Percentiles rank a stretch among this genome's conserved stretches.
These are phyloP conservation scores for Karstenula rhodostoma DNA, from an alignment of 2,329 filamentous ascomycete species.

Conservation along the genomic window DNA sequence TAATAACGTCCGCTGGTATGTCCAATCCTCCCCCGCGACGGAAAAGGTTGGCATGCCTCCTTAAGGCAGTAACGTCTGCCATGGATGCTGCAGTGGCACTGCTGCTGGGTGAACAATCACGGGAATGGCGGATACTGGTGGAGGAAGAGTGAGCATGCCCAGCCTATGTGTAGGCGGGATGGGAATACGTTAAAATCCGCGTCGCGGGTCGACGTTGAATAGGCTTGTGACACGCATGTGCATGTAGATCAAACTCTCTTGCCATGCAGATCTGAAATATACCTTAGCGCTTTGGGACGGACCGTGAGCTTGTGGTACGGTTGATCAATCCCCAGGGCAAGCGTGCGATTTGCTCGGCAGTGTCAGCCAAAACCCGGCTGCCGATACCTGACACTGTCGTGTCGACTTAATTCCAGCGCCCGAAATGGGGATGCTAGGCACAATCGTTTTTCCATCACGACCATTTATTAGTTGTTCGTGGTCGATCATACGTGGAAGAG, in stretches of 20 bases:
- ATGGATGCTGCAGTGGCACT: constrained; percentile 10
- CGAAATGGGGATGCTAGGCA: background rate
- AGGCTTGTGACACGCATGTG: background rate
- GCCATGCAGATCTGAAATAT: background rate
- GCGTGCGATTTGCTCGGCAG: background rate
- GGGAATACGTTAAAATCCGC: background rate
- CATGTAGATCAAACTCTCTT: constrained; percentile 4
- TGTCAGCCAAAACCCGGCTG: background rate
- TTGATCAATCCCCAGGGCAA: background rate
- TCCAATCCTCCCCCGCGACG: constrained; percentile 39
- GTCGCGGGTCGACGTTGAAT: background rate
- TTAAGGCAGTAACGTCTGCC: constrained; percentile 15
- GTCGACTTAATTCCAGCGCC: background rate
- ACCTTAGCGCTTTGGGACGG: background rate
- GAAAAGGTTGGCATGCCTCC: constrained; percentile 22
- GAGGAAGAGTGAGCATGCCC: background rate
- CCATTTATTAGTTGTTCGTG: background rate
- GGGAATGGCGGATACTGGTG: background rate
- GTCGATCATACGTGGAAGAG: background rate
- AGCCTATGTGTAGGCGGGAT: background rate
- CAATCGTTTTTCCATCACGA: background rate
- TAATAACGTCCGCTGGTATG: constrained; percentile 53
- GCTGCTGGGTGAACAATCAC: background rate
- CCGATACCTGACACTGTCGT: constrained; percentile 1
- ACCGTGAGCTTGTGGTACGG: background rate